Base-by-base conservation (phyloP, 768 basidiomycete genomes). In the Rhizopogon sp. region DNA sequence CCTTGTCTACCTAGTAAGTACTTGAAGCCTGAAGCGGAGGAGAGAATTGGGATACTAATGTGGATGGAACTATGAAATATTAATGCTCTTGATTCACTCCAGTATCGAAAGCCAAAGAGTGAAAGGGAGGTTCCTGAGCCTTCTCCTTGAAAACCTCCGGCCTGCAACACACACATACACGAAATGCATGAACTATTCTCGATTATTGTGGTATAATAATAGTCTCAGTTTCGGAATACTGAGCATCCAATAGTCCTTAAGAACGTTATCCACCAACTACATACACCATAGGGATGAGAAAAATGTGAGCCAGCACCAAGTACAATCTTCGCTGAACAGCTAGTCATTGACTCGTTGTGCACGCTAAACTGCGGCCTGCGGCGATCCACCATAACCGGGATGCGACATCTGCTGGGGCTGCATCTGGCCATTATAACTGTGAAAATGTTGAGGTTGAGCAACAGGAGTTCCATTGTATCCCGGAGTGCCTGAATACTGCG, bases 401-500 rank as follows among this genome's bases (percentile, higher is more conserved):
- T 35, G 33, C 33, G 7, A 35, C 33, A 35, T 31, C 13, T 47
- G 46, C 17, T 47, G 46, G 6, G 33, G 7, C 14, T 33, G 45
- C 45, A 3, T 20, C 20, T 20, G 20, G 2, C 20, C 20, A 35
- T 33, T 35, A 20, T 47, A 20, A 35, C 13, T 35, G 13, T 25
- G 17, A 8, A 17, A 17, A 13, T 47, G 33, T 44, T 52, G 58
- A 50, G 56, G 43, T 3, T 53, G 55, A 4, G n/a, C 11, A n/a
- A 45, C 47, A 17, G 56, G 47, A 9, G 43, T 39, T 14, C 55
- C 47, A 22, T 25, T 25, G 25, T 55, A 56, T 22, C 42, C 54
- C 5, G 53, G 51, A n/a, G 59, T 39, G 39, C 43, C 7, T n/a
- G 43, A 22, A 43, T 64, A 59, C 50, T 62, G 52, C 14, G 39